Base-by-base conservation (phyloP, 768 basidiomycete species). In the Lentinula aciculospora region DNA sequence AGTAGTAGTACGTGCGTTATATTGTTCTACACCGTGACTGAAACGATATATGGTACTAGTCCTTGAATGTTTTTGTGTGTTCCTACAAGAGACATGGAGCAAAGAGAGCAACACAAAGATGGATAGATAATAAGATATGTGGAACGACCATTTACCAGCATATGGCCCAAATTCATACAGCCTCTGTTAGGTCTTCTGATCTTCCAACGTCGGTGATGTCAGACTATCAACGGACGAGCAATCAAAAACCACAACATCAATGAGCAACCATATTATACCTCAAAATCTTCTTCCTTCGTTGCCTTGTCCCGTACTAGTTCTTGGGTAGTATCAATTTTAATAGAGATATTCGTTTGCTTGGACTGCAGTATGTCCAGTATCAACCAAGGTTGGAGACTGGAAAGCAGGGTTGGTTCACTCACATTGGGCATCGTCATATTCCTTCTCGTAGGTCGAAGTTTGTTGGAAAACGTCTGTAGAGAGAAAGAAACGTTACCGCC, bases 321-420 rank as follows among this genome's bases (percentile, higher is more conserved):
- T 28, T 81, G 75, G 39, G 75, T 83, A 7, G 84, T 85, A 65
- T 85, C 81, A 57, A 86, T 81, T 69, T 83, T 82, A 70, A 86
- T 84, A 32, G 83, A 81, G 61, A 85, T 81, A 60, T 80, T 80
- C 50, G 77, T 76, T 45, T 76, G 75, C 61, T 79, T 53, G 32
- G 57, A 50, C 37, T 54, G 5, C 39, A 57, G 57, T 28, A 29
- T 1, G 1, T 13, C 4, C 8, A 21, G n/a, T 19, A 21, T 32
- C 8, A 17, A 34, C 32, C 32, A 9, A 32, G n/a, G 17, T 23
- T 29, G 4, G 28, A 21, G 3, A 10, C 3, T 10, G 12, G 37
- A 28, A 10, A 37, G 8, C 6, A 3, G 19, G 25, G 36, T 27
- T 25, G 10, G 34, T 19, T 9, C 32, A 63, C 64, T 53, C 60